A percentile compares a stretch with the other conserved stretches of the same genome.
These are phyloP conservation scores for Candida wancherniae DNA, from an alignment of 805 yeast species.

Conservation along the genomic window DNA sequence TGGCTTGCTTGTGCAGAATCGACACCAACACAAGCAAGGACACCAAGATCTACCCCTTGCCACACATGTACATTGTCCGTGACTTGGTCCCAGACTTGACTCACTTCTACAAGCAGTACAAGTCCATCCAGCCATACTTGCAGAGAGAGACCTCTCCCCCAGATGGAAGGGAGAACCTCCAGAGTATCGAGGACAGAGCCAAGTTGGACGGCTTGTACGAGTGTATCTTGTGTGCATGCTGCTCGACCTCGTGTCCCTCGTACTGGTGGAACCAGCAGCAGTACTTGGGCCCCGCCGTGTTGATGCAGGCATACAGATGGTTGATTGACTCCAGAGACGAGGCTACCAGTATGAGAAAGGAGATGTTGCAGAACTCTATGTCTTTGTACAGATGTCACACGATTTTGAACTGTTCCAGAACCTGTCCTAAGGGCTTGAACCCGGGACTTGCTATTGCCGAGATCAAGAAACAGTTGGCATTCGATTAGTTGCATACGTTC, in stretches of 20 bases:
- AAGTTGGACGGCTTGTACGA: slow-evolving; percentile 96
- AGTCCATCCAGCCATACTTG: slow-evolving; percentile 94
- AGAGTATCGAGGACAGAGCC: slow-evolving; percentile 86
- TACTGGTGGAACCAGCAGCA: slow-evolving; percentile 99
- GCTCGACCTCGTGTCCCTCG: slow-evolving; percentile 98
- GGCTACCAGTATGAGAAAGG: slow-evolving; percentile 75
- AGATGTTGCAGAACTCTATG: slow-evolving; percentile 94
- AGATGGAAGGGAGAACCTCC: slow-evolving; percentile 91
- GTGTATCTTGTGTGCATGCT: slow-evolving; percentile 97
- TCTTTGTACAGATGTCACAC: slow-evolving; percentile 98
- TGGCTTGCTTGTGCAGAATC: slow-evolving; percentile 94
- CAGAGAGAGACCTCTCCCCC: slow-evolving; percentile 77
- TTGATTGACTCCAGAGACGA: slow-evolving; percentile 95
- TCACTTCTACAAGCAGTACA: slow-evolving; percentile 96
- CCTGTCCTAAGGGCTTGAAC: slow-evolving; percentile 98
- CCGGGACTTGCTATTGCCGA: slow-evolving; percentile 98
- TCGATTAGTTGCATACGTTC: slow-evolving; percentile 45
- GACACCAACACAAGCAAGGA: slow-evolving; percentile 73
- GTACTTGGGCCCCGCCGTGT: slow-evolving; percentile 96
- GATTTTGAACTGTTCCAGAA: slow-evolving; percentile 96
- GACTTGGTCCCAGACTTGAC: slow-evolving; percentile 98
- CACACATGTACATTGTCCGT: slow-evolving; percentile 96
- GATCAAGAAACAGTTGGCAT: slow-evolving; percentile 89
- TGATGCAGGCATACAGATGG: slow-evolving; percentile 99
- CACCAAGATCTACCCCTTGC: slow-evolving; percentile 89